Percentiles rank a stretch among this genome's conserved stretches.
Evolutionary conservation across 1,284 basidiomycete genomes (phyloP).

Genomic region (Anthracocystis walkeri): DNA sequence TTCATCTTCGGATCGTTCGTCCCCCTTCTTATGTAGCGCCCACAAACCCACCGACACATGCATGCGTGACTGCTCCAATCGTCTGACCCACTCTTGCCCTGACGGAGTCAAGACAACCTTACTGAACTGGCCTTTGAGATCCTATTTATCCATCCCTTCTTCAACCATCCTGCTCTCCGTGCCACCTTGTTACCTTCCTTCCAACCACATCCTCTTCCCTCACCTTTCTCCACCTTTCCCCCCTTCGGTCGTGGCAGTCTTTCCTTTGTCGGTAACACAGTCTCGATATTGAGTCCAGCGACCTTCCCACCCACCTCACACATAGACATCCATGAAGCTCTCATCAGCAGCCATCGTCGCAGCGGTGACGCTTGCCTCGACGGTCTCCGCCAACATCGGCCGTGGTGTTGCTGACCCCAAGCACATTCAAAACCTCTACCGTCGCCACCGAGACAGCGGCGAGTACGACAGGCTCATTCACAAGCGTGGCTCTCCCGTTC

Average conservation of each 20-base stretch:
- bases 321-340: conserved; percentile 39
- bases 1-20: conserved; percentile 4
- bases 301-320: not conserved
- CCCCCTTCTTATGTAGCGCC: not conserved
- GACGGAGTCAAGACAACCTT: too few species aligned
- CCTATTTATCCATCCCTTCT: conserved; percentile 7
- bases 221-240: not conserved
- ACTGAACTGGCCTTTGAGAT: not conserved
- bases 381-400: conserved; percentile 54
- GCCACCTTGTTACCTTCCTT: not conserved
- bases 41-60: not conserved
- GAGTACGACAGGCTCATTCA: conserved; percentile 48
- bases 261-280: too few species aligned
- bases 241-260: not conserved
- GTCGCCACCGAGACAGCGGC: conserved; percentile 44
- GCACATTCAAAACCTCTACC: conserved; percentile 44
- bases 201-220: not conserved
- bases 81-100: not conserved
- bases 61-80: not conserved
- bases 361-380: conserved; percentile 37
- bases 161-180: not conserved
- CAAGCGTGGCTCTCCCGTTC: conserved; percentile 34
- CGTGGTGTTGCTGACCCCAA: conserved; percentile 50
- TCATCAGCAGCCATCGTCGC: conserved; percentile 41
- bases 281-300: not conserved